phyloP scores from a whole-genome alignment of 495 filamentous ascomycete genomes.

The Lophium mytilinum region DNA sequence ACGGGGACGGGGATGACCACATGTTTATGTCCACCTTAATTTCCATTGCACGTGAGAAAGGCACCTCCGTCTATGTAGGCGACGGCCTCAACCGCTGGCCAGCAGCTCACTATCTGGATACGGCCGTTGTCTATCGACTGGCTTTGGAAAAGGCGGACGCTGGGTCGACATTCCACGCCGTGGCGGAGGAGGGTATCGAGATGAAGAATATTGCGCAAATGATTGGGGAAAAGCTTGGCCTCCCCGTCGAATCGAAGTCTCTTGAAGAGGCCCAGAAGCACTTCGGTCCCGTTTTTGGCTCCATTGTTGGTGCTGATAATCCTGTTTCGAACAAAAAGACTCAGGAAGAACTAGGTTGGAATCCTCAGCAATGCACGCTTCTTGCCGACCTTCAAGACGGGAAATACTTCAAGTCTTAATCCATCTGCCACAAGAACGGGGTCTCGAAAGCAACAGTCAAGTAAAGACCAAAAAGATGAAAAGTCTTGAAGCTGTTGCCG shows the following conservation, averaged over 20 bases:
- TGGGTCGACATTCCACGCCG: too few species aligned
- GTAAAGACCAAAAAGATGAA: too few species aligned
- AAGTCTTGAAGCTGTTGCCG: too few species aligned
- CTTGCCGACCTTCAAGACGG: background rate
- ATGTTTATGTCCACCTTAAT: slow-evolving; percentile 32
- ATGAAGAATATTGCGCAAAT: slow-evolving; percentile 36
- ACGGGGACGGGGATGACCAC: slow-evolving; percentile 35
- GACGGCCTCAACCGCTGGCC: slow-evolving; percentile 39
- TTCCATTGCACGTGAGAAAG: slow-evolving; percentile 29
- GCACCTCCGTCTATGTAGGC: slow-evolving; percentile 37
- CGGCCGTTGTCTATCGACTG: slow-evolving; percentile 36
- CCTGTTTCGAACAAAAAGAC: background rate
- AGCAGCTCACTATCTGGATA: slow-evolving; percentile 37
- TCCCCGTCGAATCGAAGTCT: too few species aligned
- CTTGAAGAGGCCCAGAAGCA: too few species aligned
- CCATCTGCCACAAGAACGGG: too few species aligned
- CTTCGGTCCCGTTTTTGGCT: too few species aligned
- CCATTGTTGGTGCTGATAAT: slow-evolving; percentile 2
- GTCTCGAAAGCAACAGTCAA: too few species aligned
- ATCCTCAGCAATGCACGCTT: background rate
- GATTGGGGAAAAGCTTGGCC: slow-evolving; percentile 21
- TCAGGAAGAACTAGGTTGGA: background rate
- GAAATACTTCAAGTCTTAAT: too few species aligned
- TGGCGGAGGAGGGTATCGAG: too few species aligned
- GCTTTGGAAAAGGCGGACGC: slow-evolving; percentile 37